Evolutionary conservation across 164 flowering plant genomes (phyloP).

Genomic region (Stephania yunnanensis): DNA sequence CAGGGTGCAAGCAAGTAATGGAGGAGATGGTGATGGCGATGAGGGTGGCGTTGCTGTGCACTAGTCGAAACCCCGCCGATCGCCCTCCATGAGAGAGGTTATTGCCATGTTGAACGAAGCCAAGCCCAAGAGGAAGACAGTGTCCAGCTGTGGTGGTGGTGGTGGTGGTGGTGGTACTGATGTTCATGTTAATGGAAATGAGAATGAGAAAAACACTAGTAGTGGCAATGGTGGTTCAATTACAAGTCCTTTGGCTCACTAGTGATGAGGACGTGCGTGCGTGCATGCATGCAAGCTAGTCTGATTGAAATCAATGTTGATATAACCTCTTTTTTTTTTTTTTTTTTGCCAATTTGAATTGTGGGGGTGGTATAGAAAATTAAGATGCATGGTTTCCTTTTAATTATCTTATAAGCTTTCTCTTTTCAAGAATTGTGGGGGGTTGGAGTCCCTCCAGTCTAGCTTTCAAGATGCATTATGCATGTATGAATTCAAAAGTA

Average conservation of each 20-base stretch:
- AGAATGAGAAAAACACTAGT: constrained; percentile 16
- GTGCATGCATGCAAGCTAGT: too few relatives aligned
- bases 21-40: constrained; percentile 89
- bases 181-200: neutral
- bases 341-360: neutral
- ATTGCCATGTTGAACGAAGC: constrained; percentile 91
- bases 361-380: constrained; percentile 8
- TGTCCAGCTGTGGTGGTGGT: constrained; percentile 15
- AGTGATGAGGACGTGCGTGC: neutral
- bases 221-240: neutral
- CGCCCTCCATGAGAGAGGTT: constrained; percentile 94
- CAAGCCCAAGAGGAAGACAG: constrained; percentile 73
- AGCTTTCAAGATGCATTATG: too few relatives aligned
- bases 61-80: constrained; percentile 76
- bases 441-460: too few relatives aligned
- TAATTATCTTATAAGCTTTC: neutral
- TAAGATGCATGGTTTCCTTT: too few relatives aligned
- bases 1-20: constrained; percentile 53
- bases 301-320: neutral
- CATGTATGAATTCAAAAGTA: too few relatives aligned
- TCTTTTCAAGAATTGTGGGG: neutral
- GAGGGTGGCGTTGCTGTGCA: constrained; percentile 82
- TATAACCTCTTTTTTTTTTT: neutral
- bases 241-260: neutral
- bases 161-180: neutral